A percentile compares a stretch with the other conserved stretches of the same genome.
Conservation (phyloP, 2,329 filamentous ascomycete genomes). For the Aureobasidium pullulans region DNA sequence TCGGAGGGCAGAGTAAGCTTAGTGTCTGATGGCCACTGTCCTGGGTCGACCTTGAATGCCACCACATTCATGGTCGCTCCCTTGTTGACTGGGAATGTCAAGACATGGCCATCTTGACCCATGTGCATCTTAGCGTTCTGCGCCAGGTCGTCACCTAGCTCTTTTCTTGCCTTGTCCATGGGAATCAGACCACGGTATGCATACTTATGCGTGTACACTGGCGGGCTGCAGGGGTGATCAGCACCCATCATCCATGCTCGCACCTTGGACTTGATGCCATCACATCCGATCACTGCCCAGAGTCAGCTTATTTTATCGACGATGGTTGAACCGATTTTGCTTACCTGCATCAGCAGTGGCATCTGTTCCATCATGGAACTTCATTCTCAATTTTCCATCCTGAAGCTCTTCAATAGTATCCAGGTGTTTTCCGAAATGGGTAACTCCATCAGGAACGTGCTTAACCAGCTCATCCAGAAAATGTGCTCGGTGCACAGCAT, state of each 20-base stretch:
- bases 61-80: constrained; percentile 24
- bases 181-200: constrained; percentile 57
- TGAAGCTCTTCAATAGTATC: constrained; percentile 23
- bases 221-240: constrained; percentile 36
- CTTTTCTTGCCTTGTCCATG: constrained; percentile 45
- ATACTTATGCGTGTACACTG: constrained; percentile 51
- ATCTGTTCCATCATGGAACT: constrained; percentile 28
- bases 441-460: constrained; percentile 31
- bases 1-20: constrained; percentile 19
- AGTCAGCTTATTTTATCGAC: constrained; percentile 1
- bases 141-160: constrained; percentile 44
- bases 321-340: background rate
- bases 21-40: constrained; percentile 21
- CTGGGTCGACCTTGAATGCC: constrained; percentile 20
- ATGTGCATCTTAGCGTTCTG: constrained; percentile 35
- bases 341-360: constrained; percentile 23
- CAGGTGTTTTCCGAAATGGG: constrained; percentile 26
- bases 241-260: constrained; percentile 44
- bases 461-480: constrained; percentile 37
- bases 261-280: constrained; percentile 55
- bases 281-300: constrained; percentile 50
- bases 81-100: constrained; percentile 47
- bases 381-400: constrained; percentile 23
- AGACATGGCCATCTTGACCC: constrained; percentile 42
- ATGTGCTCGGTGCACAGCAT: constrained; percentile 31